phyloP scores from a whole-genome alignment of 345 rosid species.

The Alliaria petiolata region DNA sequence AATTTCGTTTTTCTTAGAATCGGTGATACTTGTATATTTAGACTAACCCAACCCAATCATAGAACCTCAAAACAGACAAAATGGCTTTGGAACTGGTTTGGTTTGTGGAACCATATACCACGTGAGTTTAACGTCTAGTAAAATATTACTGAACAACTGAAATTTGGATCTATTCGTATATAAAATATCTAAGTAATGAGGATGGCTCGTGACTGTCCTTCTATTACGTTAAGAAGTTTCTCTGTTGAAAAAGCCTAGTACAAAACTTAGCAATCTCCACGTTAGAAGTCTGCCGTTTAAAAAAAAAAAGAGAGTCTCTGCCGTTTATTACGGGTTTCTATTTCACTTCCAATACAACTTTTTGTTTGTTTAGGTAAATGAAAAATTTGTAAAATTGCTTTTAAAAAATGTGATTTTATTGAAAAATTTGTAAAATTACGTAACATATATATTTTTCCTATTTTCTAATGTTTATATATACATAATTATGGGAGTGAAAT shows the following conservation, averaged over 20 bases:
- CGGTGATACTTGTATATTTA: not conserved
- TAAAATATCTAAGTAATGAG: not conserved
- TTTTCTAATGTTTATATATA: too few relatives aligned
- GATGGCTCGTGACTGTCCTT: slow-evolving; percentile 2
- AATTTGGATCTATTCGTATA: not conserved
- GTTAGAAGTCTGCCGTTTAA: too few relatives aligned
- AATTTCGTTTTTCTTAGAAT: not conserved
- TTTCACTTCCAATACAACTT: too few relatives aligned
- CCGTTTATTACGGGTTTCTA: slow-evolving; percentile 13
- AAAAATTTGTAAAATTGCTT: not conserved
- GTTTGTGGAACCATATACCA: not conserved
- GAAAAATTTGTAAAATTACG: not conserved
- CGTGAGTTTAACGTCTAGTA: not conserved
- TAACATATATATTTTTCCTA: not conserved
- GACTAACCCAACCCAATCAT: too few relatives aligned
- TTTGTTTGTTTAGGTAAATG: not conserved
- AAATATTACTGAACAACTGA: not conserved
- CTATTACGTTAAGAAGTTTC: not conserved
- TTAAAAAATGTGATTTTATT: not conserved
- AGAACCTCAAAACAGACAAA: not conserved
- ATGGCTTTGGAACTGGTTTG: not conserved
- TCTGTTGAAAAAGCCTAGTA: not conserved
- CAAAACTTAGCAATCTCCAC: too few relatives aligned
- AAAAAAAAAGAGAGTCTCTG: too few relatives aligned
- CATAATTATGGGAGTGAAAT: too few relatives aligned